Conservation (phyloP, 2,329 filamentous ascomycete genomes). For the Aspergillus sp. region DNA sequence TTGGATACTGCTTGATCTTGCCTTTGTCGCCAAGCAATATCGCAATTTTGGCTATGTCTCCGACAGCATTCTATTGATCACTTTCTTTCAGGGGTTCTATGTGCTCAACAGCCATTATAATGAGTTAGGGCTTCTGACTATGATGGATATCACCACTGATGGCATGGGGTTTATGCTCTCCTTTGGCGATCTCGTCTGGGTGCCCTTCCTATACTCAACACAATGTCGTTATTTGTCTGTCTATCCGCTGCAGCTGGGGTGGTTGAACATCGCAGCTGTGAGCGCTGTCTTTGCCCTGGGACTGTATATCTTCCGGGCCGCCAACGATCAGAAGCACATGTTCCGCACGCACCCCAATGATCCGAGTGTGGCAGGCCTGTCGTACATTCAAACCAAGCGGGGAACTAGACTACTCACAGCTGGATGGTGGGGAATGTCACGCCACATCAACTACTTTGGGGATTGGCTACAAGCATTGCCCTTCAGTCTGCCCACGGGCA, state of each 20-base stretch:
- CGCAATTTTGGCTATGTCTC: constrained; percentile 75
- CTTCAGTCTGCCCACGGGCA: constrained; percentile 78
- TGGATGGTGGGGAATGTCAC: constrained; percentile 86
- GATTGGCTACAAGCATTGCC: constrained; percentile 92
- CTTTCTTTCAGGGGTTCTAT: constrained; percentile 73
- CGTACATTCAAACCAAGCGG: constrained; percentile 77
- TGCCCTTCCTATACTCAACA: constrained; percentile 81
- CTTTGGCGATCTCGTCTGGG: constrained; percentile 87
- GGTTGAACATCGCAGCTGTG: constrained; percentile 63
- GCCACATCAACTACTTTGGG: constrained; percentile 91
- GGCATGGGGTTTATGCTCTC: constrained; percentile 91
- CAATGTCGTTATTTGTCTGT: constrained; percentile 80
- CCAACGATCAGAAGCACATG: constrained; percentile 86
- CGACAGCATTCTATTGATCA: constrained; percentile 78
- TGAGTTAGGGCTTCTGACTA: constrained; percentile 82
- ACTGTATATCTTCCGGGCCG: constrained; percentile 81
- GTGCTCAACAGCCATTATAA: constrained; percentile 79
- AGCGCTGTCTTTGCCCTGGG: constrained; percentile 67
- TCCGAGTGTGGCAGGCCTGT: constrained; percentile 72
- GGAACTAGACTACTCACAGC: constrained; percentile 77
- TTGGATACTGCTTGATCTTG: constrained; percentile 79
- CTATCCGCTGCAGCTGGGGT: constrained; percentile 73
- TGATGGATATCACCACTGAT: constrained; percentile 86
- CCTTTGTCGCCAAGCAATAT: constrained; percentile 83
- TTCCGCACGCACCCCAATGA: constrained; percentile 87